phyloP scores from a whole-genome alignment of 2,329 filamentous ascomycete genomes.

The Sclerotinia minor region DNA sequence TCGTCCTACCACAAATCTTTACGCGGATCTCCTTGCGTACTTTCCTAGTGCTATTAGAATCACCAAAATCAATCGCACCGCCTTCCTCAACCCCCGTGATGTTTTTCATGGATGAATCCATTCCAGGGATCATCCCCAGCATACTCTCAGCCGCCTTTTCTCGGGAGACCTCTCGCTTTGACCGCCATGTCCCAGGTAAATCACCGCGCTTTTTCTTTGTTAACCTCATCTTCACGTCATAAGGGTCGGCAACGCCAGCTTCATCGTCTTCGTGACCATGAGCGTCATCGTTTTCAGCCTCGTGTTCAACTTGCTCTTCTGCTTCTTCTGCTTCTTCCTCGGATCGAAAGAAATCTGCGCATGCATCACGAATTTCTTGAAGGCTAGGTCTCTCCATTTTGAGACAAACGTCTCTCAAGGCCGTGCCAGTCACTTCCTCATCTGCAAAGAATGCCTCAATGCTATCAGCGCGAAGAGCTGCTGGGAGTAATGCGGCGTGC shows the following conservation, averaged over 20 bases:
- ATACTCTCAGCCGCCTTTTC: conserved; percentile 34
- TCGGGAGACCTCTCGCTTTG: conserved; percentile 34
- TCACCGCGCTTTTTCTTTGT: conserved; percentile 23
- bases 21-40: conserved; percentile 45
- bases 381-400: conserved; percentile 50
- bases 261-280: neutral
- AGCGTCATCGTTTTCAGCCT: conserved; percentile 29
- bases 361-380: conserved; percentile 53
- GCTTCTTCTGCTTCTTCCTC: conserved; percentile 44
- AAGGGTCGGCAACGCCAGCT: conserved; percentile 21
- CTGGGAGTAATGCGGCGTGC: conserved; percentile 48
- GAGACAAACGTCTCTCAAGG: conserved; percentile 50
- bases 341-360: conserved; percentile 49
- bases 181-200: conserved; percentile 36
- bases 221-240: conserved; percentile 9
- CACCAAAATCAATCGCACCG: conserved; percentile 41
- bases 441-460: conserved; percentile 50
- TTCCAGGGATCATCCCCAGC: conserved; percentile 3
- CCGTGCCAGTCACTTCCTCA: conserved; percentile 45
- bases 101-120: conserved; percentile 39
- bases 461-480: conserved; percentile 47
- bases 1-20: conserved; percentile 50
- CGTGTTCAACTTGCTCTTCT: conserved; percentile 41
- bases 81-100: conserved; percentile 26
- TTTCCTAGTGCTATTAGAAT: conserved; percentile 42